These are phyloP conservation scores for Chaetomium sp. DNA, from an alignment of 2,329 filamentous ascomycete genomes.

Conservation along the genomic window DNA sequence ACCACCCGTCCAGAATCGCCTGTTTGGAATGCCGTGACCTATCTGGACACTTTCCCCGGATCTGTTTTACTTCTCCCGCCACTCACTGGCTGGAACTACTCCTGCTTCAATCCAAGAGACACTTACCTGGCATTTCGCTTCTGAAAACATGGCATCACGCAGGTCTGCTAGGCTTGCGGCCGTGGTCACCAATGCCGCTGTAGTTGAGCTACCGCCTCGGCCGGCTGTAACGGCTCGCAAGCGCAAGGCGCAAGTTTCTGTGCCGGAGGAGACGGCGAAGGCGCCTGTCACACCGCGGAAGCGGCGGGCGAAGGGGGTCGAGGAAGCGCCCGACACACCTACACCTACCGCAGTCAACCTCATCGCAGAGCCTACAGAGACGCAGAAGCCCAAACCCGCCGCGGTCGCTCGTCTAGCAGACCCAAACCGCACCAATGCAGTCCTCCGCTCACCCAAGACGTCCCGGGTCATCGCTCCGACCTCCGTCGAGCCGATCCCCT, in stretches of 20 bases:
- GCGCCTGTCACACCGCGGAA: conserved; percentile 21
- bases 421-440: conserved; percentile 60
- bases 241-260: conserved; percentile 23
- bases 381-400: conserved; percentile 35
- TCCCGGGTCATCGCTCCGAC: conserved; percentile 47
- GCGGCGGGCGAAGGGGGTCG: conserved; percentile 26
- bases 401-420: conserved; percentile 52
- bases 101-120: background rate
- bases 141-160: conserved; percentile 26
- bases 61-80: too few relatives aligned
- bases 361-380: conserved; percentile 29
- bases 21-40: too few relatives aligned
- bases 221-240: conserved; percentile 23
- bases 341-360: conserved; percentile 40
- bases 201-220: conserved; percentile 13
- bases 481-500: conserved; percentile 34
- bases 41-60: too few relatives aligned
- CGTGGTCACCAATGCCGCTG: conserved; percentile 17
- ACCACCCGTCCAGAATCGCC: too few relatives aligned
- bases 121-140: too few relatives aligned
- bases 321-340: conserved; percentile 38
- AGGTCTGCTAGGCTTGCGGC: conserved; percentile 36
- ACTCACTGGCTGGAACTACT: background rate
- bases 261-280: background rate
- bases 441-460: conserved; percentile 64